Evolutionary conservation across 2,329 filamentous ascomycete species (phyloP).

Genomic region (Alternaria triticimaculans): DNA sequence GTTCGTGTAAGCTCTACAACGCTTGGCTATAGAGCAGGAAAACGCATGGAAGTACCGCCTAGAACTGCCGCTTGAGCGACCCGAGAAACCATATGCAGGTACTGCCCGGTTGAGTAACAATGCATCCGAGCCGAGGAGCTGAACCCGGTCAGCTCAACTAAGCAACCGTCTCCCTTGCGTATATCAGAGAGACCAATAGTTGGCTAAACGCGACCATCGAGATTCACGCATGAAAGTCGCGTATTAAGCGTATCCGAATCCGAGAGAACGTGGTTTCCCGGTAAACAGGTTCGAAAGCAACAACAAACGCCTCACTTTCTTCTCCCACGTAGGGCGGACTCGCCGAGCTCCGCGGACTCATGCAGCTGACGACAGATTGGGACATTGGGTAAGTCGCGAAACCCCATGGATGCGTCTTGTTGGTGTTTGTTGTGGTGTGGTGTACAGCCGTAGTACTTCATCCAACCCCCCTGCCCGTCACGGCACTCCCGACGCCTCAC

Average conservation of each 20-base stretch:
- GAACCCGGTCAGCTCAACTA: background rate
- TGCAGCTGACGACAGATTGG: background rate
- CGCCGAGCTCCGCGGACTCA: background rate
- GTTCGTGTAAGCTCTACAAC: background rate
- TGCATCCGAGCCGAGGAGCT: background rate
- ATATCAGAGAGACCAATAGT: background rate
- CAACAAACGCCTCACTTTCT: background rate
- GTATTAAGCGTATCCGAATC: background rate
- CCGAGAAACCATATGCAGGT: background rate
- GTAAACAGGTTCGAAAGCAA: background rate
- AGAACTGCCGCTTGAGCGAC: background rate
- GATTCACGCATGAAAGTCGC: background rate
- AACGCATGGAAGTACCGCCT: background rate
- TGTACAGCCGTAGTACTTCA: background rate
- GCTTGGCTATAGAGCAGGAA: background rate
- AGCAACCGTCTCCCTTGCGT: background rate
- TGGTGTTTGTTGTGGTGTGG: background rate
- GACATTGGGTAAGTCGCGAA: background rate
- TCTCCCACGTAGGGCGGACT: background rate
- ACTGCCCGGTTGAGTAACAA: background rate
- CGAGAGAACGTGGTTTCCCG: background rate
- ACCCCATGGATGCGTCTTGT: background rate
- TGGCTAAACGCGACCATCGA: background rate
- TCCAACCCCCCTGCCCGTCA: background rate
- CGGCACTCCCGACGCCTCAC: conserved; percentile 9